Evolutionary conservation across 2,329 filamentous ascomycete genomes (phyloP).

Genomic region (Helotiales sp.): DNA sequence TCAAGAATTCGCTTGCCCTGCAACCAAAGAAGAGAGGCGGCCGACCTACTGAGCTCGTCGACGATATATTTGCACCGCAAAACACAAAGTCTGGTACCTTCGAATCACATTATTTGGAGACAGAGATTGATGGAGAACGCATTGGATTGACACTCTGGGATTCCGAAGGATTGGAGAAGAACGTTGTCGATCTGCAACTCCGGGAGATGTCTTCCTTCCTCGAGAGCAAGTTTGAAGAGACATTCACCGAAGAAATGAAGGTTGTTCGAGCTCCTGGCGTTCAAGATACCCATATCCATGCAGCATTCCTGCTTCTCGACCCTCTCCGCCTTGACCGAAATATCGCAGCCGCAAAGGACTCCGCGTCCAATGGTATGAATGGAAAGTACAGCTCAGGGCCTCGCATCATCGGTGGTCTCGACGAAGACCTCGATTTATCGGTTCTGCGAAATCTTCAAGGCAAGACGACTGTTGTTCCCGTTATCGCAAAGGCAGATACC

Average conservation of each 20-base stretch:
- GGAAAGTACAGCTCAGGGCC: conserved; percentile 45
- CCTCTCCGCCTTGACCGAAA: conserved; percentile 83
- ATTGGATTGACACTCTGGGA: conserved; percentile 96
- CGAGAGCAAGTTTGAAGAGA: conserved; percentile 98
- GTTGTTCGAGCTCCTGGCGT: conserved; percentile 89
- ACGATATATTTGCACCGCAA: conserved; percentile 55
- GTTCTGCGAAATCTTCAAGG: conserved; percentile 84
- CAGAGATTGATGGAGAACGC: conserved; percentile 88
- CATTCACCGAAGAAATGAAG: conserved; percentile 96
- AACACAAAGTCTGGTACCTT: conserved; percentile 60
- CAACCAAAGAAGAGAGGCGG: conserved; percentile 71
- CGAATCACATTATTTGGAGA: conserved; percentile 86
- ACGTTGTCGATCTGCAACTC: conserved; percentile 89
- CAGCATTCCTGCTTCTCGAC: conserved; percentile 89
- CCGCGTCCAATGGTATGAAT: conserved; percentile 49
- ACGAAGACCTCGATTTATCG: conserved; percentile 88
- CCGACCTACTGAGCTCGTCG: conserved; percentile 35
- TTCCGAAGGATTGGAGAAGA: conserved; percentile 92
- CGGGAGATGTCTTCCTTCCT: conserved; percentile 89
- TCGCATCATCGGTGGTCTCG: conserved; percentile 66
- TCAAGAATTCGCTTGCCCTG: conserved; percentile 80
- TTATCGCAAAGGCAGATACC: conserved; percentile 96
- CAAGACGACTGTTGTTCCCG: conserved; percentile 92
- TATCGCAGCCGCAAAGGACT: conserved; percentile 64
- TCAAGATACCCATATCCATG: conserved; percentile 96